Conservation (phyloP, 2,329 filamentous ascomycete genomes). For the Ophiostoma triangulosporum region DNA sequence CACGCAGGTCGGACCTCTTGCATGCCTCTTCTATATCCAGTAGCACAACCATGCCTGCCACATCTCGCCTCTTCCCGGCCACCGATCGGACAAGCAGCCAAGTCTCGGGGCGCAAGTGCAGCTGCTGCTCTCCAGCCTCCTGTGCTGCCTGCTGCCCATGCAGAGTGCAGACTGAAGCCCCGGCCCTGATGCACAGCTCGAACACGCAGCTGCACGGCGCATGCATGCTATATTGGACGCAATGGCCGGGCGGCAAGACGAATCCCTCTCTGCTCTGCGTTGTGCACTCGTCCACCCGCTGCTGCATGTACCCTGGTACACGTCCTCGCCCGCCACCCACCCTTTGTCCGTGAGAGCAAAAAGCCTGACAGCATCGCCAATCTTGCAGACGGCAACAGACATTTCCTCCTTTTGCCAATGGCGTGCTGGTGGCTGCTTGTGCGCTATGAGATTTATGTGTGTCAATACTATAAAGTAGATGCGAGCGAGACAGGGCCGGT, state of each 20-base stretch:
- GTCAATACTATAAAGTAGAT: background rate
- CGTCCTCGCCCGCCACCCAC: too few relatives aligned
- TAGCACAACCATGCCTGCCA: background rate
- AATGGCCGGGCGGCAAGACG: background rate
- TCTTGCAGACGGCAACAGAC: slow-evolving; percentile 20
- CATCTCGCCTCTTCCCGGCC: background rate
- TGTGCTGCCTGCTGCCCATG: too few relatives aligned
- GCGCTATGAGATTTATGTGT: background rate
- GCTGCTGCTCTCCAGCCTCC: background rate
- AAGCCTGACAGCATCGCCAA: slow-evolving; percentile 22
- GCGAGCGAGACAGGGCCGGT: background rate
- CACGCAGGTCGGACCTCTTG: background rate
- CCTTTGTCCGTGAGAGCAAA: background rate
- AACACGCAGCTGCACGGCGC: background rate
- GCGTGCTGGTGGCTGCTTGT: background rate
- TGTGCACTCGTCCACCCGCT: background rate
- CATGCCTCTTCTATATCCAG: background rate
- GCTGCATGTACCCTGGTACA: background rate
- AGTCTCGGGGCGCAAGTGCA: background rate
- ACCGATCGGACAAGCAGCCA: background rate
- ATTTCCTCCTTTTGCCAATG: background rate
- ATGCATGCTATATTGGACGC: background rate
- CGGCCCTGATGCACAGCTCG: background rate
- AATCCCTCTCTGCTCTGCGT: background rate
- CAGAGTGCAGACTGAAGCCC: background rate